Evolutionary conservation across 140 eudicot species (phyloP).

Genomic region (Bidens hawaiensis): DNA sequence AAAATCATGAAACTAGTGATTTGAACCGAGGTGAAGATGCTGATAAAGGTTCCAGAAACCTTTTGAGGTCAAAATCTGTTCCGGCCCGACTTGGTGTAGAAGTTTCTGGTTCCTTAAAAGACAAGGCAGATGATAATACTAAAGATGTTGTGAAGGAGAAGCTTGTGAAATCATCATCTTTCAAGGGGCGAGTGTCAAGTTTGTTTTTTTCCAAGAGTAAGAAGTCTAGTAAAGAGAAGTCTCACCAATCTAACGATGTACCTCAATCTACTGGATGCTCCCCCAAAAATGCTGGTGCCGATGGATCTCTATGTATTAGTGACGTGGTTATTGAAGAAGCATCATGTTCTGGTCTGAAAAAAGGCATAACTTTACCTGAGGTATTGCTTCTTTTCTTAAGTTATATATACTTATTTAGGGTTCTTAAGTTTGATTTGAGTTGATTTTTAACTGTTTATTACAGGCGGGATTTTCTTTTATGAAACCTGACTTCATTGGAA

Average conservation of each 20-base stretch:
- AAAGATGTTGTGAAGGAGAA: constrained; percentile 43
- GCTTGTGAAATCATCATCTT: constrained; percentile 47
- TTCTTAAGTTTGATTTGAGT: not conserved
- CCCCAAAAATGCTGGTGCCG: constrained; percentile 20
- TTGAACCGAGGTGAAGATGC: constrained; percentile 21
- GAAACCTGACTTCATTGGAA: constrained; percentile 26
- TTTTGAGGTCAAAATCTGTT: constrained; percentile 82
- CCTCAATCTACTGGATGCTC: constrained; percentile 26
- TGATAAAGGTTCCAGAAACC: constrained; percentile 40
- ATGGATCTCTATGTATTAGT: constrained; percentile 23
- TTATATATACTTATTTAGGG: too few relatives aligned
- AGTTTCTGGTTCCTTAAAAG: constrained; percentile 27
- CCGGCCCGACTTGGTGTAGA: constrained; percentile 48
- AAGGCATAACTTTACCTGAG: constrained; percentile 43
- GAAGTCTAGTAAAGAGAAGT: constrained; percentile 52
- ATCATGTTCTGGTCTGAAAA: constrained; percentile 26
- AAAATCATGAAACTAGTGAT: constrained; percentile 24
- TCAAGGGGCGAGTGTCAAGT: constrained; percentile 77
- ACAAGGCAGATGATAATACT: constrained; percentile 28
- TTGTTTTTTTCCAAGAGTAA: constrained; percentile 69
- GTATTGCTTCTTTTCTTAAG: constrained; percentile 41
- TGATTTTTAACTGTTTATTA: constrained; percentile 13
- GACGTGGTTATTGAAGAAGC: constrained; percentile 32
- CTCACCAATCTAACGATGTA: constrained; percentile 39
- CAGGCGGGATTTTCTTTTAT: constrained; percentile 46